phyloP scores from a whole-genome alignment of 192 early-diverging fungal species.

The Cetraspora pellucida region DNA sequence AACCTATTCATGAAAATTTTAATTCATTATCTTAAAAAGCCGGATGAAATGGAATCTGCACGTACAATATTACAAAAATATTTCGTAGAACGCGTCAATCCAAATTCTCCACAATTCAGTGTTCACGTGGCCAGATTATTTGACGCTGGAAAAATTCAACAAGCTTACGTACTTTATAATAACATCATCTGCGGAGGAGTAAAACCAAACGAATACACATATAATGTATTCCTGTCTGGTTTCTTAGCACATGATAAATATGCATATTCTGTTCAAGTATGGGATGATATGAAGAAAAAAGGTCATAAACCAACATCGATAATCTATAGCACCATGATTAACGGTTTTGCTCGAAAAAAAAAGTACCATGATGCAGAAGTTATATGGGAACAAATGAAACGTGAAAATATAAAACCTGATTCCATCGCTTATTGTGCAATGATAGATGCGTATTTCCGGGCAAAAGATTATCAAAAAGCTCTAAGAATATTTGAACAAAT shows the following conservation, averaged over 20 bases:
- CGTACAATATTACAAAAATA: background rate
- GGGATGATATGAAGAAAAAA: conserved; percentile 1
- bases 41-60: background rate
- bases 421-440: conserved; percentile 14
- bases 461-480: background rate
- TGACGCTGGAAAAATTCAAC: no score
- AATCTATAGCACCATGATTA: conserved; percentile 10
- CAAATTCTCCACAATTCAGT: background rate
- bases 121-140: background rate
- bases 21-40: no score
- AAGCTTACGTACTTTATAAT: no score
- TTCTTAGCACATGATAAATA: conserved; percentile 21
- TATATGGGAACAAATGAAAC: conserved; percentile 22
- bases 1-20: no score
- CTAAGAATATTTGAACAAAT: conserved; percentile 19
- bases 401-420: conserved; percentile 25
- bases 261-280: background rate
- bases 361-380: background rate
- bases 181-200: background rate
- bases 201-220: background rate
- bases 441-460: conserved; percentile 24
- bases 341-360: conserved; percentile 20
- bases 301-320: background rate
- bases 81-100: background rate
- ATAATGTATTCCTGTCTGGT: conserved; percentile 18